These are phyloP conservation scores for Podaxis rugospora DNA, from an alignment of 768 basidiomycete species.

Conservation along the genomic window DNA sequence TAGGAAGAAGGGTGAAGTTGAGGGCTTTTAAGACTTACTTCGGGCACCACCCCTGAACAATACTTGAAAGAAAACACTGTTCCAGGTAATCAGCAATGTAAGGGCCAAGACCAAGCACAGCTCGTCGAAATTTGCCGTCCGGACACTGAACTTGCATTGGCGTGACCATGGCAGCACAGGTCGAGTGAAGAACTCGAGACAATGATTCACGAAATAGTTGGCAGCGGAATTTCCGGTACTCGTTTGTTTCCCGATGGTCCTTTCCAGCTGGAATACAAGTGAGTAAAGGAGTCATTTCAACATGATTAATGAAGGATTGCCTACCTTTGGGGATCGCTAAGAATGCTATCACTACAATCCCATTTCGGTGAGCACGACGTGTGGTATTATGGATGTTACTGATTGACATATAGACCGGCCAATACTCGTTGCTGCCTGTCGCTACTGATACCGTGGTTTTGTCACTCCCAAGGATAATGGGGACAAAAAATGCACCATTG, in stretches of 20 bases:
- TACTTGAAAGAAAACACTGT: slow-evolving; percentile 18
- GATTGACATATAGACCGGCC: slow-evolving; percentile 12
- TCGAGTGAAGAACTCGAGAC: background rate
- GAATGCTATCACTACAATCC: slow-evolving; percentile 23
- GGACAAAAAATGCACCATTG: background rate
- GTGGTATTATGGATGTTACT: slow-evolving; percentile 23
- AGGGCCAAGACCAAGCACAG: slow-evolving; percentile 22
- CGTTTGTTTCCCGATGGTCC: background rate
- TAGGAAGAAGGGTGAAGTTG: too few species aligned
- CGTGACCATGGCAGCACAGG: background rate
- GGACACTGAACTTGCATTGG: slow-evolving; percentile 19
- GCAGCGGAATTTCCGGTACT: background rate
- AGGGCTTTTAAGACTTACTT: too few species aligned
- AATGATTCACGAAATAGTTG: background rate
- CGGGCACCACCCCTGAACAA: slow-evolving; percentile 24
- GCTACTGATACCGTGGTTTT: slow-evolving; percentile 31
- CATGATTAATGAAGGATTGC: background rate
- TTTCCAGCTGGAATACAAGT: background rate
- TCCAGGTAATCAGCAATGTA: slow-evolving; percentile 29
- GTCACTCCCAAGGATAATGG: slow-evolving; percentile 23
- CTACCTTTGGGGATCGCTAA: slow-evolving; percentile 19
- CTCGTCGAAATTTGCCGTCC: slow-evolving; percentile 22
- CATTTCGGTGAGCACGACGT: slow-evolving; percentile 26
- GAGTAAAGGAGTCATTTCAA: too few species aligned
- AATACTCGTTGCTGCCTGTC: slow-evolving; percentile 26